phyloP scores from a whole-genome alignment of 192 early-diverging fungal species.

The Diversispora epigaea region DNA sequence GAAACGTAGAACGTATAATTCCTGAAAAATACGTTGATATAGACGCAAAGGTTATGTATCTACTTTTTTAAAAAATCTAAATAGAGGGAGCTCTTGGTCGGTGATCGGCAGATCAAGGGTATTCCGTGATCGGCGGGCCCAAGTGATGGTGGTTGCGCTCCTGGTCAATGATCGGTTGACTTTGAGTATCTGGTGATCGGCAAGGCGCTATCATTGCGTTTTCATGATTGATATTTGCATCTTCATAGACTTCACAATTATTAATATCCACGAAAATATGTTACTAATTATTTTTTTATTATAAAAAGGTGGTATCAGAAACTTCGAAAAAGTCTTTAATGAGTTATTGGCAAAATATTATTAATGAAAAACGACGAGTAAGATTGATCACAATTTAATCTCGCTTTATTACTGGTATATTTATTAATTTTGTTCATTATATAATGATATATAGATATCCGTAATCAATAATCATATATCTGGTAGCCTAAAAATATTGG shows the following conservation, averaged over 20 bases:
- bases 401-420: too few relatives aligned
- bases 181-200: slow-evolving; percentile 19
- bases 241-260: background rate
- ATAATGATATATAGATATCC: too few relatives aligned
- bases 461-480: too few relatives aligned
- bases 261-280: background rate
- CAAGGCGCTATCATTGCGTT: slow-evolving; percentile 25
- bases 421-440: too few relatives aligned
- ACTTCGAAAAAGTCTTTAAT: too few relatives aligned
- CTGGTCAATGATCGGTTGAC: slow-evolving; percentile 12
- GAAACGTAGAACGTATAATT: slow-evolving; percentile 3
- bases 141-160: slow-evolving; percentile 28
- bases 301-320: too few relatives aligned
- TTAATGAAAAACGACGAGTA: slow-evolving; percentile 16
- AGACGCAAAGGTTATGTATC: slow-evolving; percentile 19
- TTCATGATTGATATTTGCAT: background rate
- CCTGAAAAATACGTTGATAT: slow-evolving; percentile 17
- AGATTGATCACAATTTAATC: background rate
- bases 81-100: slow-evolving; percentile 21
- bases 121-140: slow-evolving; percentile 25
- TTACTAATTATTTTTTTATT: slow-evolving; percentile 13
- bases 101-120: slow-evolving; percentile 17
- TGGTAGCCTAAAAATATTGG: too few relatives aligned
- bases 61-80: background rate
- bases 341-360: slow-evolving; percentile 14